Evolutionary conservation across 495 filamentous ascomycete genomes (phyloP), one percentile per base, ranked within the genome.

Genomic region (Aspergillus sclerotioniger): DNA sequence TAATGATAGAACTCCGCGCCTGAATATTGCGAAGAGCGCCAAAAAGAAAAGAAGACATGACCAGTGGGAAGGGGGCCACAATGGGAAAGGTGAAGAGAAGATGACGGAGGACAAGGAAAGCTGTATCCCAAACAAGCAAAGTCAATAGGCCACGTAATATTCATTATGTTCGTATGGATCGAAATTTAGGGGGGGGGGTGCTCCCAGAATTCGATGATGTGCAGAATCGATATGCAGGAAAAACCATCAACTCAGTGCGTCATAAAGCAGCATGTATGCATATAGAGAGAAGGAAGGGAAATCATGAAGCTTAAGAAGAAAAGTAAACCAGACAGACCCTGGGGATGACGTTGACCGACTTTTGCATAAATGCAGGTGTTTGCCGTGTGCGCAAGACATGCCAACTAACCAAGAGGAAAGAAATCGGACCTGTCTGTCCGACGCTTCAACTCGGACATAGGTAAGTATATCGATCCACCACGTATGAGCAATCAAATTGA

Each of bases 1-100:
- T 59, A 53, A 54, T 59, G 52, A 65, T 54, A 35, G 51, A 54
- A 50, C 46, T 55, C 55, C 54, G 46, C 32, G 29, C 55, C 58
- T 60, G 33, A 53, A 56, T 49, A 44, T 60, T 37, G 33, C 56
- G 35, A 45, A 57, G 47, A 17, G 44, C 33, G 53, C 15, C 17
- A 51, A 53, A 53, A 58, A 51, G 51, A 53, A 58, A 19, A 25
- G 28, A 49, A 32, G 13, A 64, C 21, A 19, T 49, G 39, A 37
- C 17, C 41, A 46, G 52, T 48, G 17, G 58, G 29, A 13, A 56
- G 3, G 9, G 35, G 41, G 47, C 17, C 20, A 21, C 2, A 25
- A 37, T n/a, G 8, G 39, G 49, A 43, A 49, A 12, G n/a, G 32
- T 45, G 33, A 25, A 50, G 51, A 57, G 44, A 25, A 25, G 25